Base-by-base conservation (phyloP, 495 filamentous ascomycete species). In the Podospora tetraspora region DNA sequence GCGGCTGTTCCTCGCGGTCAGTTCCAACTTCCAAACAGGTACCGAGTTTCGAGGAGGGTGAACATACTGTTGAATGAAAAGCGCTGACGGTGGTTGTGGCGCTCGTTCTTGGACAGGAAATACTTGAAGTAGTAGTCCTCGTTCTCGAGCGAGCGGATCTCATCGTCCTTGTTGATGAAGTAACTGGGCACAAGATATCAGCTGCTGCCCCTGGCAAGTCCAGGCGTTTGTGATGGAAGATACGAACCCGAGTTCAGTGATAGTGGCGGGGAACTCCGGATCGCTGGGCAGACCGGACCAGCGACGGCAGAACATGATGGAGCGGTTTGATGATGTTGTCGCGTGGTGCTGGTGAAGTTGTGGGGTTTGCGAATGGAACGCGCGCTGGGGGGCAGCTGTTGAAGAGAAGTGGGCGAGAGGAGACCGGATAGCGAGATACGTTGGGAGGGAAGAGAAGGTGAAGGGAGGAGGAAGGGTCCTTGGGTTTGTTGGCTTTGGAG, bases 51-150 rank as follows among this genome's bases (percentile, higher is more conserved):
- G 62, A 63, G 68, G 59, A 59, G 60, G 27, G 1, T 24, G 16
- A 32, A 70, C 81, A 64, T 69, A 92, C 91, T 77, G 73, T 94
- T 88, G 78, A 94, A 84, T 23, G 85, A 83, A 68, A 92, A 92
- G 9, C 87, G 81, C 60, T 90, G 88, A 29, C 86, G 80, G 32
- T 89, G 85, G 73, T 93, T 94, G 79, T 84, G 86, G 56, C 92
- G 89, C 21, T 84, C 80, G 76, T 91, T 91, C 66, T 86, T 88
- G 75, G 83, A 88, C 69, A 91, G 77, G 76, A 86, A 90, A 84
- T 81, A 96, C 68, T 90, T 82, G 80, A 92, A 94, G 72, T 88
- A 88, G 73, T 85, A 76, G 22, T 88, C 82, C 3, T 89, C 87
- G 66, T 91, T 78, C 10, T 84, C 80, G 68, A 90, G 87, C 70